Evolutionary conservation across 371 early-diverging fungal species (phyloP), one percentile per base, ranked within the genome.

Genomic region (Mucor lusitanicus): DNA sequence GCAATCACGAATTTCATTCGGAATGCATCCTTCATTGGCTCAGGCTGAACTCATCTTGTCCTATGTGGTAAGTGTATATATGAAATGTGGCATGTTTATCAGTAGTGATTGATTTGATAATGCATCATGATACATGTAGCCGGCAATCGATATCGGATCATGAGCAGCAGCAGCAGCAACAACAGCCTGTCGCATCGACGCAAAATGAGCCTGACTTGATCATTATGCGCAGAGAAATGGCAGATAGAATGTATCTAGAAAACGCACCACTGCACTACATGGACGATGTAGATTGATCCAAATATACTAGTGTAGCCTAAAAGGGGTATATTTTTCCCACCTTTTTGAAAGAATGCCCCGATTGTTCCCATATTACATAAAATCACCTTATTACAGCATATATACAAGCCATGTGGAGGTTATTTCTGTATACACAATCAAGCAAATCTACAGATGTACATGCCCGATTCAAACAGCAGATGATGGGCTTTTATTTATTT

Each of bases 11-110:
- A 27, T 68, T 58, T 46, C 68, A 68, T 6, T 62, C 68, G 17
- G 68, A 46, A 3, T 68, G 68, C 27, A 68, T 68, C 3, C 15
- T 1, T 37, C 48, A 68, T 23, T 68, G 68, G 68, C 44, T 68
- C 21, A 33, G 21, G 3, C 25, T 68, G n/a, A 68, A 68, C 0
- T 32, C 62, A 19, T 56, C 62, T 56, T 68, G 68, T 57, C 68
- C 68, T 3, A 68, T 68, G 25, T 68, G 68, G 68, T 68, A 63
- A 33, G 17, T 35, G 6, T 13, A 39, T 17, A 40, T 17, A 17
- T 40, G 21, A 62, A 13, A 32, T 13, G 50, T 32, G 30, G 28
- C 19, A 48, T 48, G n/a, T 28, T 30, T 59, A 40, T 42, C 42
- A 23, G 8, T 59, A 23, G 8, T 28, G 25, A 50, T 25, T 50